Conservation (phyloP, 23 red algal genomes). For the Agarophyton chilense region DNA sequence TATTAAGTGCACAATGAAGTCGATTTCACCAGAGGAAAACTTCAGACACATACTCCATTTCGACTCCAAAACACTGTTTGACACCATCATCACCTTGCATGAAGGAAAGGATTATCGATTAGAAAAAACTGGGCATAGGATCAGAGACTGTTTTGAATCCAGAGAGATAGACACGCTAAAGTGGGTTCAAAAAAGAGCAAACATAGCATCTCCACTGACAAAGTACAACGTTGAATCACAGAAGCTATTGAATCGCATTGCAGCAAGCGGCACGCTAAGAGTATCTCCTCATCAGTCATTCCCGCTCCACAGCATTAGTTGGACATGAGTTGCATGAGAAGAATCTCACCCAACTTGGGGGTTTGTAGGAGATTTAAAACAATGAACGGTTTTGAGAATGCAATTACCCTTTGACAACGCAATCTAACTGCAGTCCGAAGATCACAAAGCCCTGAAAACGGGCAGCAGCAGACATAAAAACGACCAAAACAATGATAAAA, state of each 20-base stretch:
- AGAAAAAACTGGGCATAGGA: neutral
- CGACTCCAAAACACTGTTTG: conserved; percentile 19
- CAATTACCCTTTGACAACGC: no score
- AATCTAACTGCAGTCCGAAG: no score
- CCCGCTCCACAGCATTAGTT: neutral
- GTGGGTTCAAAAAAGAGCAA: neutral
- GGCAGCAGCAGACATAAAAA: no score
- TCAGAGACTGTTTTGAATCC: conserved; percentile 9
- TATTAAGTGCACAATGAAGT: neutral
- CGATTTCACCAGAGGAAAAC: neutral
- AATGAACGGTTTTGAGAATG: no score
- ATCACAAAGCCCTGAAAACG: no score
- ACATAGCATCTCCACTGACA: neutral
- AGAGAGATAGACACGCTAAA: neutral
- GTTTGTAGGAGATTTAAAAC: no score
- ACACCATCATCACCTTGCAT: conserved; percentile 19
- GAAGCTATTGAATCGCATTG: neutral
- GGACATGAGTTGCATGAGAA: conserved; percentile 3
- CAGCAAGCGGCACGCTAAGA: neutral
- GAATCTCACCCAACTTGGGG: neutral
- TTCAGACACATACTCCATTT: neutral
- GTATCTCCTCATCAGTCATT: neutral
- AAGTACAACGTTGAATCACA: neutral
- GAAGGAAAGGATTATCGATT: conserved; percentile 25
- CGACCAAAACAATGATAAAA: no score